Evolutionary conservation across 441 rosid genomes (phyloP), one percentile per base, ranked within the genome.

Genomic region (Cnidoscolus chayamansa): DNA sequence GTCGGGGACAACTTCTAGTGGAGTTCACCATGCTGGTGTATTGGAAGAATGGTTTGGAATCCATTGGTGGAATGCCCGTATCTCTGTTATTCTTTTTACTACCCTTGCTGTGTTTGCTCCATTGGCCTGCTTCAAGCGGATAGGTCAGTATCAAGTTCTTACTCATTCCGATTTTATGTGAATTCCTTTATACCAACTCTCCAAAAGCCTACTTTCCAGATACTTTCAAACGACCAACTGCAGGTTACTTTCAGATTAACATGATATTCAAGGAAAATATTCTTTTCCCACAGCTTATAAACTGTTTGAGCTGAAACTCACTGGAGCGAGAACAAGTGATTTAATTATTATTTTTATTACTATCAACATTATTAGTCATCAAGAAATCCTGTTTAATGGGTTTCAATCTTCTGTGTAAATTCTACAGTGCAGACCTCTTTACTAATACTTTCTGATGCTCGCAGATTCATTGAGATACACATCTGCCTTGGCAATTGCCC

Each of bases 21-120:
- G 97, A 66, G 76, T 76, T 72, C 97, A 93, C 79, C 96, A 89
- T 81, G 84, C 79, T 7, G 97, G 98, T 69, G 80, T 87, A 67
- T 88, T 91, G 70, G 96, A 93, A 83, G 92, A 87, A 12, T 93
- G 97, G 96, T 91, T 92, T 35, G 98, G 98, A 73, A 81, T 74
- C 55, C 90, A 90, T 50, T 93, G 94, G 94, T 93, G 98, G 97
- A 91, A 86, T 53, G 87, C 87, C 25, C 86, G 98, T 65, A 49
- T 86, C 65, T 74, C 81, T 74, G 79, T 90, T 80, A 92, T 93
- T 70, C 79, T 86, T 51, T 74, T 91, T 55, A 79, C 86, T 10
- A 90, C 93, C 6, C 82, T 91, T 30, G 80, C 83, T 69, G 80
- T 93, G 35, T 86, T 91, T 79, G 75, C 86, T 83, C 98, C 96